Evolutionary conservation across 352 stramenopile species (phyloP).

Genomic region (Phytophthora sp.): DNA sequence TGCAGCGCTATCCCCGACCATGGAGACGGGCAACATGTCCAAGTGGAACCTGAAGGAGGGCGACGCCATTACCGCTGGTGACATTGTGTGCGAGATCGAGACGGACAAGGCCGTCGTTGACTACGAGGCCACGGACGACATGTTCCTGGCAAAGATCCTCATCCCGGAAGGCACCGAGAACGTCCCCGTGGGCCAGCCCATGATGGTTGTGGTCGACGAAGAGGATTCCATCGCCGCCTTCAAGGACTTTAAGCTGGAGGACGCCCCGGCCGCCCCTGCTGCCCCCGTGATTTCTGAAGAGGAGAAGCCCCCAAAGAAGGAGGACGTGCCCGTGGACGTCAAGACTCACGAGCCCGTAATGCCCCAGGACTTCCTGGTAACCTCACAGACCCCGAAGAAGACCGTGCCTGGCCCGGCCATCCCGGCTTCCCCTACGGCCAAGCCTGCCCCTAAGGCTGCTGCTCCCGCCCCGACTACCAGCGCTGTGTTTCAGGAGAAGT

Average conservation of each 20-base stretch:
- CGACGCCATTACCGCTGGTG: slow-evolving; percentile 91
- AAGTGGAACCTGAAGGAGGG: slow-evolving; percentile 96
- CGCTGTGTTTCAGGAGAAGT: slow-evolving; percentile 71
- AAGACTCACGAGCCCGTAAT: slow-evolving; percentile 55
- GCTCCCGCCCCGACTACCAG: slow-evolving; percentile 24
- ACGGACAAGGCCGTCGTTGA: slow-evolving; percentile 99
- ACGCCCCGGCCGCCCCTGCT: slow-evolving; percentile 38
- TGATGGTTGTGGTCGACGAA: slow-evolving; percentile 96
- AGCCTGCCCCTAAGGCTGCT: slow-evolving; percentile 32
- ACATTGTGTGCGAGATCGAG: slow-evolving; percentile 97
- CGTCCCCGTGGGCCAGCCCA: slow-evolving; percentile 93
- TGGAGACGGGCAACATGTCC: slow-evolving; percentile 96
- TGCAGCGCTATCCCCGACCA: slow-evolving; percentile 96
- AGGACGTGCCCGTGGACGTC: slow-evolving; percentile 59
- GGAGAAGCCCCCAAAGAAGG: slow-evolving; percentile 73
- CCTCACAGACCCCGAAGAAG: slow-evolving; percentile 68
- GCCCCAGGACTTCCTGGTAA: slow-evolving; percentile 69
- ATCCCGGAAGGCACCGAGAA: slow-evolving; percentile 90
- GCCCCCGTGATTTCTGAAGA: slow-evolving; percentile 54
- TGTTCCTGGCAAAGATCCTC: slow-evolving; percentile 96
- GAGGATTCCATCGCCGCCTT: slow-evolving; percentile 69
- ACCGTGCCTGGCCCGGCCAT: slow-evolving; percentile 46
- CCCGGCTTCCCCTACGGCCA: slow-evolving; percentile 41
- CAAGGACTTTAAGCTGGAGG: slow-evolving; percentile 81
- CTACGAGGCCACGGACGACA: slow-evolving; percentile 98